phyloP scores from a whole-genome alignment of 2,329 filamentous ascomycete species.

The Coniella lustricola region DNA sequence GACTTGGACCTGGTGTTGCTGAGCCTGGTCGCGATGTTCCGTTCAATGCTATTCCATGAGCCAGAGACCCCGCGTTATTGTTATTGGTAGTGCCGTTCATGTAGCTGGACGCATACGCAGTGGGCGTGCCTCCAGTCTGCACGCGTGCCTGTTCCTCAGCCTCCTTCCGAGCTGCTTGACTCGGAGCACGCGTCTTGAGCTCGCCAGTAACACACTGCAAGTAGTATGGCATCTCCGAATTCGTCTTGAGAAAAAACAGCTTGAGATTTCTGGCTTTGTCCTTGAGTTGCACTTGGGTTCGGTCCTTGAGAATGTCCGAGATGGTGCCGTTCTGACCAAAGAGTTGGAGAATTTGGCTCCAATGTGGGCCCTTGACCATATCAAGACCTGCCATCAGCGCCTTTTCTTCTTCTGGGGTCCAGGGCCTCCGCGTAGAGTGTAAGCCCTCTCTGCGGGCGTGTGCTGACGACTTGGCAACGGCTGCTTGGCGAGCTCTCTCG shows the following conservation, averaged over 20 bases:
- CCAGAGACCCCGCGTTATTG: not conserved
- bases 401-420: constrained; percentile 85
- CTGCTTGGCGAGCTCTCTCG: constrained; percentile 52
- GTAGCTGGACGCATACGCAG: constrained; percentile 24
- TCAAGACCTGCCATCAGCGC: constrained; percentile 84
- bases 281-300: constrained; percentile 86
- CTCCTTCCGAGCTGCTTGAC: constrained; percentile 62
- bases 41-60: constrained; percentile 2
- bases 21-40: constrained; percentile 5
- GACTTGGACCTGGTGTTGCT: constrained; percentile 3
- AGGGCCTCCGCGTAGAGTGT: constrained; percentile 65
- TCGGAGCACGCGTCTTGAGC: constrained; percentile 75
- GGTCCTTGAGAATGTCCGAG: constrained; percentile 76
- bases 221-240: constrained; percentile 84
- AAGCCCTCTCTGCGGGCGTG: constrained; percentile 50
- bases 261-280: constrained; percentile 89
- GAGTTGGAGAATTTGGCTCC: constrained; percentile 82
- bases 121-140: constrained; percentile 53
- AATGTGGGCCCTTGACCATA: constrained; percentile 83
- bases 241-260: constrained; percentile 85
- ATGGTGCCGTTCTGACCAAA: constrained; percentile 76
- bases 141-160: constrained; percentile 56
- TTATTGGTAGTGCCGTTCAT: constrained; percentile 6
- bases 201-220: constrained; percentile 84
- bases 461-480: constrained; percentile 48